Conservation (phyloP, 179 eudicot genomes). For the Kewa caespitosa region DNA sequence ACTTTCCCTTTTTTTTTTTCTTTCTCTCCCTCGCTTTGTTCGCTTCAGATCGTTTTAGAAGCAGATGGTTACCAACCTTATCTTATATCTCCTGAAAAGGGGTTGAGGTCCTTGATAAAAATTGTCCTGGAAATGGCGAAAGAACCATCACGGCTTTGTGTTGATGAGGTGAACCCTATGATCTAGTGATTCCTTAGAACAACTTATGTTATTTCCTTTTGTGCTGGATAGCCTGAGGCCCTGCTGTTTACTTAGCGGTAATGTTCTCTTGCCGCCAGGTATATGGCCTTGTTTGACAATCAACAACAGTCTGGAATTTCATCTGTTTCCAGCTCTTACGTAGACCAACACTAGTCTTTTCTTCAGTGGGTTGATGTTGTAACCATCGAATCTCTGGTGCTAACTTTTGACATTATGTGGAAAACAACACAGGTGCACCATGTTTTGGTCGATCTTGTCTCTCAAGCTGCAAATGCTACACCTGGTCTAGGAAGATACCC, state of each 20-base stretch:
- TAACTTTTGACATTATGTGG: conserved; percentile 14
- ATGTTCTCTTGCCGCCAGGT: too few species aligned
- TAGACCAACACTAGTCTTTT: neutral
- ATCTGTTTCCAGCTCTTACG: neutral
- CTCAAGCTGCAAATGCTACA: conserved; percentile 96
- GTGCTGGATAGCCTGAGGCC: neutral
- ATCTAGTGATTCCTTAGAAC: neutral
- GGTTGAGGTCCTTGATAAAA: conserved; percentile 89
- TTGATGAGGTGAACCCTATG: conserved; percentile 78
- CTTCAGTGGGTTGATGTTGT: neutral
- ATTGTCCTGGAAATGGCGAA: conserved; percentile 91
- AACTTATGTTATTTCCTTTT: neutral
- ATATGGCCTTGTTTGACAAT: neutral
- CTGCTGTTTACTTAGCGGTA: too few species aligned
- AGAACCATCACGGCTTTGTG: conserved; percentile 98
- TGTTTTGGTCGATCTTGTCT: conserved; percentile 87
- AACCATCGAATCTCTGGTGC: neutral
- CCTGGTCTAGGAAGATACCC: conserved; percentile 99
- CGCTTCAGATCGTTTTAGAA: conserved; percentile 82
- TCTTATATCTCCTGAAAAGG: conserved; percentile 99
- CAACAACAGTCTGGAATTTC: neutral
- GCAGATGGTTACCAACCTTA: conserved; percentile 99
- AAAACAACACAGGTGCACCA: conserved; percentile 74
- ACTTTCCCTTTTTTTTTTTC: conserved; percentile 4
- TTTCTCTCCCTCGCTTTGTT: conserved; percentile 8